These are phyloP conservation scores for Candida mattraensis DNA, from an alignment of 805 yeast genomes.

Conservation along the genomic window DNA sequence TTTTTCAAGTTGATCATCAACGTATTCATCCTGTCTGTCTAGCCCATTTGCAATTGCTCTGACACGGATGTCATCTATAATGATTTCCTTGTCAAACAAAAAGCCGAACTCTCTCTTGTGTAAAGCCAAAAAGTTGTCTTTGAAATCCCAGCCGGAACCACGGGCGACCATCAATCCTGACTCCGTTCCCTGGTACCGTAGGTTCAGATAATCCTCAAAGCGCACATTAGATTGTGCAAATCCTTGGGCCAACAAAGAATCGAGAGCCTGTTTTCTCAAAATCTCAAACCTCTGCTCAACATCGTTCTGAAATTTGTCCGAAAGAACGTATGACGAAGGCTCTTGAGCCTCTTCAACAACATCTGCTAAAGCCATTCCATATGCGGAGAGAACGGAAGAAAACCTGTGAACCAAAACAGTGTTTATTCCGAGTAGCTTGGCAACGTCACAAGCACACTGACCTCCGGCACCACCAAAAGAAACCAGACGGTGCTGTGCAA, in stretches of 20 bases:
- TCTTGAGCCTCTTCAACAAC: conserved; percentile 72
- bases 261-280: conserved; percentile 29
- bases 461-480: conserved; percentile 93
- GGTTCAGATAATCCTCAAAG: conserved; percentile 64
- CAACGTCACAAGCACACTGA: conserved; percentile 77
- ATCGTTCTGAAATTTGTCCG: conserved; percentile 22
- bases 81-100: conserved; percentile 50
- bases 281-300: conserved; percentile 45
- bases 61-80: conserved; percentile 71
- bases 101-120: conserved; percentile 77
- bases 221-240: conserved; percentile 38
- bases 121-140: conserved; percentile 44
- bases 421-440: conserved; percentile 62
- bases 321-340: conserved; percentile 46
- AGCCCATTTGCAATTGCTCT: conserved; percentile 65
- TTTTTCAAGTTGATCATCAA: conserved; percentile 51
- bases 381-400: conserved; percentile 79
- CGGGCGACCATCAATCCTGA: conserved; percentile 66
- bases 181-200: conserved; percentile 84
- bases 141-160: conserved; percentile 31
- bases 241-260: not conserved
- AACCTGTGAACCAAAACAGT: conserved; percentile 72
- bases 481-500: conserved; percentile 64
- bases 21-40: conserved; percentile 35
- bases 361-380: conserved; percentile 82